phyloP scores from a whole-genome alignment of 2,329 filamentous ascomycete species.

The Penicillium expansum region DNA sequence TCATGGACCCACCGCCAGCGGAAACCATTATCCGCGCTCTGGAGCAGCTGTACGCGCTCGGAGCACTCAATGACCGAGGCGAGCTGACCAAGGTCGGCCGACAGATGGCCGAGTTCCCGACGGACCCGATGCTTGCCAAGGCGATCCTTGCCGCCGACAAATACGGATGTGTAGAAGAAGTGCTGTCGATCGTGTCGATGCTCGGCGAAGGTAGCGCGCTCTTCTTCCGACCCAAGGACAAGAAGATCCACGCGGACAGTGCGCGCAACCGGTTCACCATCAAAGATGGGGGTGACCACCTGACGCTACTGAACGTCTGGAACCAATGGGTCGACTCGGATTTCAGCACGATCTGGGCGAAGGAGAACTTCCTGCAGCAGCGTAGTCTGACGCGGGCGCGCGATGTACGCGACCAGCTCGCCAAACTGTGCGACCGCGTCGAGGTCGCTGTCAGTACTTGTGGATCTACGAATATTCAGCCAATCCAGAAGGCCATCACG shows the following conservation, averaged over 20 bases:
- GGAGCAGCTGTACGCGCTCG: slow-evolving; percentile 87
- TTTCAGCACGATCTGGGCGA: slow-evolving; percentile 81
- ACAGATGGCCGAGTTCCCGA: slow-evolving; percentile 93
- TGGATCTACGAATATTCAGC: slow-evolving; percentile 68
- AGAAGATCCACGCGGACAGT: slow-evolving; percentile 92
- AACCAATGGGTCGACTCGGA: slow-evolving; percentile 93
- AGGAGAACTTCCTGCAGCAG: slow-evolving; percentile 92
- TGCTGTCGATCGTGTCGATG: slow-evolving; percentile 92
- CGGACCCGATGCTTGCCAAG: slow-evolving; percentile 87
- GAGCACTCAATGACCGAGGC: slow-evolving; percentile 82
- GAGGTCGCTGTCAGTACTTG: slow-evolving; percentile 70
- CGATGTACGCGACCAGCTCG: slow-evolving; percentile 88
- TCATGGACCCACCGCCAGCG: slow-evolving; percentile 88
- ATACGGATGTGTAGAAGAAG: slow-evolving; percentile 89
- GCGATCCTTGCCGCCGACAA: slow-evolving; percentile 84
- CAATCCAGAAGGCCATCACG: slow-evolving; percentile 83
- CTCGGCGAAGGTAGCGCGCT: slow-evolving; percentile 81
- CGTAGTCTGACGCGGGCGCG: slow-evolving; percentile 82
- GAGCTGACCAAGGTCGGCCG: slow-evolving; percentile 86
- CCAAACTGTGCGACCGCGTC: slow-evolving; percentile 87
- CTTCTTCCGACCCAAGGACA: slow-evolving; percentile 94
- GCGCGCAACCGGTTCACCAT: slow-evolving; percentile 85
- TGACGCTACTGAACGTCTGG: slow-evolving; percentile 88
- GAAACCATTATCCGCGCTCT: slow-evolving; percentile 85
- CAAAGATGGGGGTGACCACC: slow-evolving; percentile 85